Percentiles rank a stretch among this genome's conserved stretches.
Evolutionary conservation across 176 grass and related monocot species (phyloP).

Genomic region (Oryza meridionalis): DNA sequence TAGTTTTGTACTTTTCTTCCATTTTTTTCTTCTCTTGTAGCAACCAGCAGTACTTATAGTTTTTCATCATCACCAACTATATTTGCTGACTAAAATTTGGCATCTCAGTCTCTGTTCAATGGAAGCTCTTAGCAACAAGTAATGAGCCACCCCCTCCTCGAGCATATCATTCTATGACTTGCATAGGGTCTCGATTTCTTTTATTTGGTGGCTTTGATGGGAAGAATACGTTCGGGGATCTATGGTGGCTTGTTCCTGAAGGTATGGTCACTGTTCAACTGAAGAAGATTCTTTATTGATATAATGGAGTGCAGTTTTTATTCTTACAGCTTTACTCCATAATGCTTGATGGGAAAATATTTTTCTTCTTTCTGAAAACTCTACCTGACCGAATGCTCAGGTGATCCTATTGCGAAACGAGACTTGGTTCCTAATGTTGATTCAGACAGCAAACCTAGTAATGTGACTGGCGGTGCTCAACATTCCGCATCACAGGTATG

Average conservation of each 20-base stretch:
- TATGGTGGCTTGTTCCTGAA: slow-evolving; percentile 99
- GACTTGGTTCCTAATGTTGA: slow-evolving; percentile 42
- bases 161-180: slow-evolving; percentile 96
- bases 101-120: slow-evolving; percentile 87
- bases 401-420: slow-evolving; percentile 92
- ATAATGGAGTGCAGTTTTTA: slow-evolving; percentile 23
- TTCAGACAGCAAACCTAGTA: slow-evolving; percentile 53
- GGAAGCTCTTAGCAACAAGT: slow-evolving; percentile 76
- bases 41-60: background rate
- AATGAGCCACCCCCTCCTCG: slow-evolving; percentile 82
- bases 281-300: background rate
- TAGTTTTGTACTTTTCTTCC: background rate
- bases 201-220: slow-evolving; percentile 99
- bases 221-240: slow-evolving; percentile 90
- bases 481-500: slow-evolving; percentile 60
- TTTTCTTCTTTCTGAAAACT: slow-evolving; percentile 24
- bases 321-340: background rate
- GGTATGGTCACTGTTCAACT: slow-evolving; percentile 50
- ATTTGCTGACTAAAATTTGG: slow-evolving; percentile 32
- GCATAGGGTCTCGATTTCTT: slow-evolving; percentile 74
- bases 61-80: slow-evolving; percentile 8
- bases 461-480: slow-evolving; percentile 44
- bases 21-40: slow-evolving; percentile 1
- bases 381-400: slow-evolving; percentile 45
- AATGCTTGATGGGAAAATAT: background rate